phyloP scores from a whole-genome alignment of 2,329 filamentous ascomycete genomes.

The Neofusicoccum umdonicola region DNA sequence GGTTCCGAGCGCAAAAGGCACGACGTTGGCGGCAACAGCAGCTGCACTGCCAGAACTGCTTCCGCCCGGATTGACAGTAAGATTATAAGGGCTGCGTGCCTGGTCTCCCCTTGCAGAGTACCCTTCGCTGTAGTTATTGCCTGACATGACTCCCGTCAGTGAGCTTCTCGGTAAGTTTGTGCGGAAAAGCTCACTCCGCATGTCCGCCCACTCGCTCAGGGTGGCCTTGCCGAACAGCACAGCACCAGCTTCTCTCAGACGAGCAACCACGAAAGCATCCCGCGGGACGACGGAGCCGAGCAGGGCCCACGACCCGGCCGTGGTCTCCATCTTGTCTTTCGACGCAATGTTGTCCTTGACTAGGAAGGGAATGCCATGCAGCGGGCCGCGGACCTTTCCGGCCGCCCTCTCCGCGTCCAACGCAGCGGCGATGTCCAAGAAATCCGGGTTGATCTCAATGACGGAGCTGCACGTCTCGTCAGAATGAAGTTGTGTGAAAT shows the following conservation, averaged over 20 bases:
- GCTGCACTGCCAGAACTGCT: conserved; percentile 66
- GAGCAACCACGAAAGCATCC: conserved; percentile 64
- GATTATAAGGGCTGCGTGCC: conserved; percentile 57
- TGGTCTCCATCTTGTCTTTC: conserved; percentile 63
- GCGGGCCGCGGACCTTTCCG: conserved; percentile 59
- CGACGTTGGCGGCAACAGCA: conserved; percentile 62
- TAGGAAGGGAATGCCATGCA: conserved; percentile 74
- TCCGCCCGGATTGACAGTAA: conserved; percentile 66
- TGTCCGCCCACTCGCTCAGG: conserved; percentile 72
- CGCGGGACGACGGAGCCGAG: conserved; percentile 64
- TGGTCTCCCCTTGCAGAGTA: conserved; percentile 34
- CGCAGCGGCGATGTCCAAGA: conserved; percentile 57
- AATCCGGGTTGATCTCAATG: conserved; percentile 68
- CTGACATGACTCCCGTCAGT: neutral
- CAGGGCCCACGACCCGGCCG: conserved; percentile 67
- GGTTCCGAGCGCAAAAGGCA: conserved; percentile 66
- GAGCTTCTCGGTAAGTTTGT: conserved; percentile 58
- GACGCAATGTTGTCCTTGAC: conserved; percentile 59
- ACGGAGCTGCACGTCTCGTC: conserved; percentile 46
- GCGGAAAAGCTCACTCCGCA: conserved; percentile 47
- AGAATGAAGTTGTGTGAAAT: too few species aligned
- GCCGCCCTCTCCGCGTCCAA: conserved; percentile 60
- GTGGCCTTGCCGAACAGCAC: conserved; percentile 69
- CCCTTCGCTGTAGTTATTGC: conserved; percentile 34
- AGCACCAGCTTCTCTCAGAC: conserved; percentile 63